These are phyloP conservation scores for Paraconiothyrium sp. DNA, from an alignment of 2,329 filamentous ascomycete species.

Conservation along the genomic window DNA sequence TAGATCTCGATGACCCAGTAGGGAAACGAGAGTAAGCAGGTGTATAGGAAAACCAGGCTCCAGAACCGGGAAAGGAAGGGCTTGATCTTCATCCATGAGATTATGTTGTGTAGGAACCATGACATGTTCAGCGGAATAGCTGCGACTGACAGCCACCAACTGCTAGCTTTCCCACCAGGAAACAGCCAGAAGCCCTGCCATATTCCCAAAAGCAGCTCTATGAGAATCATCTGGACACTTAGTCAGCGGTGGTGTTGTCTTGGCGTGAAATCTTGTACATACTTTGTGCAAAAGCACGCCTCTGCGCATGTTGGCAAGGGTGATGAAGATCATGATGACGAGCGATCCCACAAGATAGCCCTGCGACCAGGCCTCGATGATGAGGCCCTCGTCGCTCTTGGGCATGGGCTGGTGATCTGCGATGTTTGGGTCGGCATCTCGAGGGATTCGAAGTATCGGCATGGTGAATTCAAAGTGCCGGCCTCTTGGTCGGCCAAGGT, in stretches of 20 bases:
- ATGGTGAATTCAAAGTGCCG: constrained; percentile 8
- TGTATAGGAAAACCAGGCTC: constrained; percentile 66
- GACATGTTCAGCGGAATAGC: constrained; percentile 70
- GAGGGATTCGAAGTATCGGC: constrained; percentile 9
- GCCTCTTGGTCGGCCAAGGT: constrained; percentile 6
- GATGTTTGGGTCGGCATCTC: constrained; percentile 11
- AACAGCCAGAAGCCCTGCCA: constrained; percentile 70
- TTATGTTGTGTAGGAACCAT: constrained; percentile 72
- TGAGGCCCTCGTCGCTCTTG: constrained; percentile 42
- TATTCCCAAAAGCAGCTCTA: constrained; percentile 65
- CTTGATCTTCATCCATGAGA: constrained; percentile 73
- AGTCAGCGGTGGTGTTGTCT: constrained; percentile 26
- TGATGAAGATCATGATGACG: constrained; percentile 59
- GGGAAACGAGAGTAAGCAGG: constrained; percentile 66
- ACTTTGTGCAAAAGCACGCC: constrained; percentile 59
- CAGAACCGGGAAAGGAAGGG: constrained; percentile 64
- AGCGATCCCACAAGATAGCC: constrained; percentile 54
- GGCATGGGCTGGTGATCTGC: constrained; percentile 31
- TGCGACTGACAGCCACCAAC: constrained; percentile 70
- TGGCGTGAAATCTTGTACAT: constrained; percentile 12
- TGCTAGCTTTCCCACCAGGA: constrained; percentile 63
- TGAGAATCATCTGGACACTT: constrained; percentile 53
- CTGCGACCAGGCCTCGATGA: constrained; percentile 53
- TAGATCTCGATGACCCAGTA: constrained; percentile 74
- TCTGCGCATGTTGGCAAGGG: constrained; percentile 60